A percentile compares a stretch with the other conserved stretches of the same genome.
phyloP scores from a whole-genome alignment of 371 early-diverging fungal genomes.

The Rhizomucor miehei region DNA sequence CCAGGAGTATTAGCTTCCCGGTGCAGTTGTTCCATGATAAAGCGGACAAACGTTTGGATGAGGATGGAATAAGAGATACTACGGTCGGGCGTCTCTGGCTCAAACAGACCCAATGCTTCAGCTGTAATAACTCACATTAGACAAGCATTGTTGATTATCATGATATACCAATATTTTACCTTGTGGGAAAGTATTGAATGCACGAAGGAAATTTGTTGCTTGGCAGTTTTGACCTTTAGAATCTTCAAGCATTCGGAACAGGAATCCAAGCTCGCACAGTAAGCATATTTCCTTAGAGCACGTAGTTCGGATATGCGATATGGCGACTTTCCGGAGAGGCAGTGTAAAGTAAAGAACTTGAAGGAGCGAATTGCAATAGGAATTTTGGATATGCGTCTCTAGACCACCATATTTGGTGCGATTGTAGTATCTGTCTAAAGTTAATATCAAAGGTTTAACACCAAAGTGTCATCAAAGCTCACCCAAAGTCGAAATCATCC shows the following conservation, averaged over 20 bases:
- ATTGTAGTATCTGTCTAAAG: conserved; percentile 71
- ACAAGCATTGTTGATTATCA: too few relatives aligned
- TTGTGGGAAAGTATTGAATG: conserved; percentile 80
- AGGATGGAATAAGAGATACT: conserved; percentile 63
- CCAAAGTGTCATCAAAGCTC: conserved; percentile 13
- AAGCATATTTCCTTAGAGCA: conserved; percentile 81
- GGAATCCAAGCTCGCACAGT: conserved; percentile 87
- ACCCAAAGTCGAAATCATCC: conserved; percentile 96
- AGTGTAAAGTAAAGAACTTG: conserved; percentile 79
- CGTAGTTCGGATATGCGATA: conserved; percentile 65
- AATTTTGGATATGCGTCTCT: conserved; percentile 87
- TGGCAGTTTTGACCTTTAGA: conserved; percentile 92
- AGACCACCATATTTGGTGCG: conserved; percentile 81
- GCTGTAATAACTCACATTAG: too few relatives aligned
- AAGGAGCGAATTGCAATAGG: conserved; percentile 86
- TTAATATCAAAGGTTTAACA: background rate
- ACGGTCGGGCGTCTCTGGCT: conserved; percentile 70
- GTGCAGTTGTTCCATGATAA: conserved; percentile 86
- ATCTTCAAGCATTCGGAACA: conserved; percentile 89
- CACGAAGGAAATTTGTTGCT: conserved; percentile 86
- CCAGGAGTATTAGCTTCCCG: conserved; percentile 57
- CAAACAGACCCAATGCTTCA: conserved; percentile 79
- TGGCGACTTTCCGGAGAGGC: conserved; percentile 65
- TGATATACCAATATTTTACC: conserved; percentile 38
- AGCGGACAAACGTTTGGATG: conserved; percentile 85